Evolutionary conservation across 2,329 filamentous ascomycete genomes (phyloP).

Genomic region (Pseudogymnoascus sp.): DNA sequence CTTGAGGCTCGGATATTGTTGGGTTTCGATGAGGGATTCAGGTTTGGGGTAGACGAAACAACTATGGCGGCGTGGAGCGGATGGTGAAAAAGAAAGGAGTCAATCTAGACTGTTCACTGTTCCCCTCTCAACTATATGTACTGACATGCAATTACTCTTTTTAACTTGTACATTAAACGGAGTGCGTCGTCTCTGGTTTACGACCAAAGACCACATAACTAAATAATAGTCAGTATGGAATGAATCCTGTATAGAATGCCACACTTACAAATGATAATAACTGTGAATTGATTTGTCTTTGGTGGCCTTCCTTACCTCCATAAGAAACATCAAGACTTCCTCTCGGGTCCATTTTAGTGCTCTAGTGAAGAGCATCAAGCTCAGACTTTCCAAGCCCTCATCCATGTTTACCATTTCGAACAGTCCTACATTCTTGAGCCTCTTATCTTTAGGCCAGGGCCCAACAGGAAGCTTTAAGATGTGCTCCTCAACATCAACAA

Average conservation of each 20-base stretch:
- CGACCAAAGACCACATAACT: not conserved
- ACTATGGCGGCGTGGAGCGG: no score
- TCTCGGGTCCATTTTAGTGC: not conserved
- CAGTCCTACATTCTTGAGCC: slow-evolving; percentile 36
- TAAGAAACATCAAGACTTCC: not conserved
- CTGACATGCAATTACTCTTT: not conserved
- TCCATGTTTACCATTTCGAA: not conserved
- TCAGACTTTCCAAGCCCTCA: not conserved
- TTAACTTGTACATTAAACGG: not conserved
- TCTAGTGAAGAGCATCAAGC: not conserved
- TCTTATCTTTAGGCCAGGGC: slow-evolving; percentile 39
- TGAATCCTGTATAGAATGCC: not conserved
- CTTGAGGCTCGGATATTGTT: no score
- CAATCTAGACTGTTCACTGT: not conserved
- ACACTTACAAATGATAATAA: not conserved
- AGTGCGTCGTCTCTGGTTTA: not conserved
- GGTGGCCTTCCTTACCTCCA: not conserved
- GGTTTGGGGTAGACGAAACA: no score
- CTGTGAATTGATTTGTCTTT: not conserved
- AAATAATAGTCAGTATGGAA: not conserved
- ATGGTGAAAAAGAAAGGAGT: not conserved
- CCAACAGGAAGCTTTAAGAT: slow-evolving; percentile 41
- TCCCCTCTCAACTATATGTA: not conserved
- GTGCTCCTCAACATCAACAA: slow-evolving; percentile 32
- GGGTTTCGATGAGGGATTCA: no score